Conservation (phyloP, 169 alveolate genomes). For the Eimeria zaria region DNA sequence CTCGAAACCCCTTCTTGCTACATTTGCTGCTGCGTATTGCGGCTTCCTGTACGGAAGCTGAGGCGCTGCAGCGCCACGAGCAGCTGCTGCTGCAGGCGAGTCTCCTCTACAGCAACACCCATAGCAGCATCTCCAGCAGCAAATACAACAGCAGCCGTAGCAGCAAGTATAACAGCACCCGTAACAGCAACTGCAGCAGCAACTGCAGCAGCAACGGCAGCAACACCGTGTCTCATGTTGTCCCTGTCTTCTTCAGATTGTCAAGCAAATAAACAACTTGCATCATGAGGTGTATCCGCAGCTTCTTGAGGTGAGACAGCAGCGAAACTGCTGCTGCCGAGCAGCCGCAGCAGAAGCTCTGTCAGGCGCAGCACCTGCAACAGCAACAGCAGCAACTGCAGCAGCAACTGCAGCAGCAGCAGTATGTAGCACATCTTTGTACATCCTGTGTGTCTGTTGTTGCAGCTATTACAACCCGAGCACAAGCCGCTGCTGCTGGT, state of each 20-base stretch:
- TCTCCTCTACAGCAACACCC: neutral
- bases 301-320: constrained; percentile 18
- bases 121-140: neutral
- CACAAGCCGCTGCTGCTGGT: constrained; percentile 29
- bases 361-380: neutral
- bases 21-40: constrained; percentile 54
- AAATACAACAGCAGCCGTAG: neutral
- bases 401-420: neutral
- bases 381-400: too few species aligned
- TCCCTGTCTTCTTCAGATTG: neutral
- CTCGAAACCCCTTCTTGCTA: constrained; percentile 18
- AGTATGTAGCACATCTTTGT: neutral
- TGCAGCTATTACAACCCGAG: constrained; percentile 32
- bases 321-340: neutral
- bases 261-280: neutral
- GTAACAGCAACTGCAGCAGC: neutral
- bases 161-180: neutral
- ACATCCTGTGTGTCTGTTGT: neutral
- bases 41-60: neutral
- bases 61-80: constrained; percentile 23
- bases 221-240: neutral
- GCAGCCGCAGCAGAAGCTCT: neutral
- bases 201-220: neutral
- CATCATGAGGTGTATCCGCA: constrained; percentile 61
- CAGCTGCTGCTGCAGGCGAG: constrained; percentile 54